Base-by-base conservation (phyloP, 1,139 yeast genomes). In the Scheffersomyces titani region DNA sequence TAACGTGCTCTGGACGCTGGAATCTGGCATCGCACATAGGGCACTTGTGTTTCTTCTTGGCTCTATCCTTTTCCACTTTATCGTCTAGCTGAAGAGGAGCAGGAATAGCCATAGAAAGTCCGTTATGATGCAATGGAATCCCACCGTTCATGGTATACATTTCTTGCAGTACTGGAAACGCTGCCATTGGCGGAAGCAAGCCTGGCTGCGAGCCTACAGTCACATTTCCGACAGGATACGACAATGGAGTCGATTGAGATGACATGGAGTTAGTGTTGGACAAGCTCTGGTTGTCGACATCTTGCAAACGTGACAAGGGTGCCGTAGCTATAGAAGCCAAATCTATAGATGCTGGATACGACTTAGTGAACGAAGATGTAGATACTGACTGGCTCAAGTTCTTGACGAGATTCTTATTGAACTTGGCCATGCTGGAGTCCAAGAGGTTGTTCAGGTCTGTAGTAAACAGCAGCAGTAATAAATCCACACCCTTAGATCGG, bases 1-100 rank as follows among this genome's bases (percentile, higher is more conserved):
- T 90, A 55, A 93, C 91, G 76, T 94, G 97, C 67, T 94, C 97
- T 45, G 96, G 93, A 59, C 98, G 81, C 69, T 91, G 93, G 78
- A 93, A 93, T 54, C 85, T 73, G 53, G 88, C 83, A 54, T 83
- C 84, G 65, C 97, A 88, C 59, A 92, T 78, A n/a, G 90, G 88
- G 76, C 98, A 92, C 63, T 82, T 82, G 72, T 90, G 93, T 53
- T 80, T 78, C 69, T 86, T 87, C 62, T 85, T 87, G 54, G 88
- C 89, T 64, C 82, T 86, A 51, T 70, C 71, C n/a, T 70, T 62
- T 53, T 75, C 70, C 30, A 71, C 65, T 56, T 70, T 70, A 50
- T 22, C n/a, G 22, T 46, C 49, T 30, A 30, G 40, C 40, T 30
- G 40, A 30, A 30, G 40, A 2, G 40, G 40, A 19, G 49, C n/a